Evolutionary conservation across 2,329 filamentous ascomycete genomes (phyloP).

Genomic region (Blumeria hordei): DNA sequence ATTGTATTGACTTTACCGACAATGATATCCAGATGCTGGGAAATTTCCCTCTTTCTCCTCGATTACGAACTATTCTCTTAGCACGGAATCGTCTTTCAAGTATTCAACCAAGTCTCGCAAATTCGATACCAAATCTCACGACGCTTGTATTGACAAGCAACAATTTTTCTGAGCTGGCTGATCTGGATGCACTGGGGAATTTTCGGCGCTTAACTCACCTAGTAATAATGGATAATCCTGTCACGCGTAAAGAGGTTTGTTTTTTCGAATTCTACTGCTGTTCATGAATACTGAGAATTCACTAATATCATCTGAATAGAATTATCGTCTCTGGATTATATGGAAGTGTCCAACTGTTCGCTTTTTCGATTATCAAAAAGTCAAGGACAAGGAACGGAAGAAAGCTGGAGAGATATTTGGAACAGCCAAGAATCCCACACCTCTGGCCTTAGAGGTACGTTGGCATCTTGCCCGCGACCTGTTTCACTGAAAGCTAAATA

Average conservation of each 20-base stretch:
- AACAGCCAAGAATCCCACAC: conserved; percentile 50
- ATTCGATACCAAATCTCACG: conserved; percentile 56
- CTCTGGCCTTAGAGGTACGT: conserved; percentile 45
- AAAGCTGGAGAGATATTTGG: conserved; percentile 67
- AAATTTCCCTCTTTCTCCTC: conserved; percentile 81
- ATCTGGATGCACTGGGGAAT: conserved; percentile 54
- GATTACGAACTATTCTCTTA: conserved; percentile 67
- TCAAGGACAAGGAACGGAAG: conserved; percentile 62
- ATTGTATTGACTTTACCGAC: conserved; percentile 94
- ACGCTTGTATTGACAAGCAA: conserved; percentile 71
- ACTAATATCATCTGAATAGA: conserved; percentile 22
- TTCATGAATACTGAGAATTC: not conserved
- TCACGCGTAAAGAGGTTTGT: conserved; percentile 73
- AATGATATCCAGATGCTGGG: conserved; percentile 79
- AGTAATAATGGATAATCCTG: conserved; percentile 65
- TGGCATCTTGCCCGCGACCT: not conserved
- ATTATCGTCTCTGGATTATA: conserved; percentile 82
- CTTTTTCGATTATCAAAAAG: conserved; percentile 81
- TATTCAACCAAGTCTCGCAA: conserved; percentile 53
- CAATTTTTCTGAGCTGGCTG: conserved; percentile 58
- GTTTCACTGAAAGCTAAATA: not conserved
- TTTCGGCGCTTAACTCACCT: conserved; percentile 56
- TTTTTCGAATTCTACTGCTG: not conserved
- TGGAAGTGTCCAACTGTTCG: conserved; percentile 67
- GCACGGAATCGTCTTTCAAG: conserved; percentile 68